Base-by-base conservation (phyloP, 352 stramenopile species). In the Phytophthora rubi region DNA sequence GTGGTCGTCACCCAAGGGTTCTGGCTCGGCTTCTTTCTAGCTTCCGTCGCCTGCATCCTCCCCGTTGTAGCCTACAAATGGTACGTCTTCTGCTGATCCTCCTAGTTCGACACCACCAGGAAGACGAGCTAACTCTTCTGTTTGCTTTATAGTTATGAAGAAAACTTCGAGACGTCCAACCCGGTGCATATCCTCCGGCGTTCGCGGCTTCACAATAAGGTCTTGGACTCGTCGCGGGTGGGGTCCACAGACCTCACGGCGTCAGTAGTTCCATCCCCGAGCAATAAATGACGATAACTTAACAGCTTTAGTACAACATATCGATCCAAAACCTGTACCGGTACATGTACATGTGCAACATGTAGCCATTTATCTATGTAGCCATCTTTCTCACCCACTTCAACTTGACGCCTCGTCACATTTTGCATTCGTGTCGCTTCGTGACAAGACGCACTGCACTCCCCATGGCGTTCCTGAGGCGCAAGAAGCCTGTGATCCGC, bases 111-210 rank as follows among this genome's bases (percentile, higher is more conserved):
- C n/a, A 55, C 12, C 7, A 35, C 6, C 0, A 3, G n/a, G 8
- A 39, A 3, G 1, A 9, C 7, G 45, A 15, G 52, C 45, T 37
- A 63, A 67, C 39, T 47, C 52, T 6, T 35, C 33, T 53, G 21
- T 42, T 60, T 13, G 23, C 39, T 70, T 8, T 26, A 5, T 48
- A 93, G 86, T 45, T 91, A 80, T 47, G 75, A 84, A 60, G 88
- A 95, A 66, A 93, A 93, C 59, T 95, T 93, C 55, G 73, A 83
- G 37, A 81, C 81, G 30, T 80, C 76, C 6, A 90, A 93, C 33
- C 85, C 88, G 3, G 85, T 95, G 15, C 81, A 93, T 54, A 89
- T 95, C 35, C 68, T 95, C 16, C 82, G 86, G 28, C 82, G 88
- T 2, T 84, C 82, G n/a, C 76, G 81, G 4, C 80, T 83, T 12